Evolutionary conservation across 805 yeast species (phyloP).

Genomic region (Teunomyces lycoperdinae): DNA sequence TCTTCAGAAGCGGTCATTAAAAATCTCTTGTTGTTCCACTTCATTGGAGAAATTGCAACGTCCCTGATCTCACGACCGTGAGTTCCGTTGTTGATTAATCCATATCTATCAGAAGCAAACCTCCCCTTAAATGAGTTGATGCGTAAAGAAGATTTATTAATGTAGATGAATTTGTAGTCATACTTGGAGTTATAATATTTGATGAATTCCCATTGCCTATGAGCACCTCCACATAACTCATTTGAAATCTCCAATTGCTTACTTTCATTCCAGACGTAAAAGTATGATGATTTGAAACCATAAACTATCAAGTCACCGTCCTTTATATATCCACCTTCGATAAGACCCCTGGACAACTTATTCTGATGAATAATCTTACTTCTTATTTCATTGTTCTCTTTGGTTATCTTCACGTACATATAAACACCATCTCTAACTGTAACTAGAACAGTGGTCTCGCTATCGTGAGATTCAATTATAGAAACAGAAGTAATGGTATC

Average conservation of each 20-base stretch:
- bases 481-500: slow-evolving; percentile 64
- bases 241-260: slow-evolving; percentile 65
- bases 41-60: slow-evolving; percentile 49
- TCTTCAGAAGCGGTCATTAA: slow-evolving; percentile 87
- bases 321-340: slow-evolving; percentile 67
- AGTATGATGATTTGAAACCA: slow-evolving; percentile 80
- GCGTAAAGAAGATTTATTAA: slow-evolving; percentile 49
- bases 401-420: slow-evolving; percentile 30
- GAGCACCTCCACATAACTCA: slow-evolving; percentile 88
- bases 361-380: slow-evolving; percentile 48
- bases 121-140: slow-evolving; percentile 26
- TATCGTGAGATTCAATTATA: slow-evolving; percentile 25
- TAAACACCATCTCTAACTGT: slow-evolving; percentile 71
- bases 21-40: slow-evolving; percentile 31
- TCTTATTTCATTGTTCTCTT: slow-evolving; percentile 13
- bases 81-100: slow-evolving; percentile 53
- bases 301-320: slow-evolving; percentile 53
- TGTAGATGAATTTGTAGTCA: slow-evolving; percentile 50
- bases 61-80: slow-evolving; percentile 93
- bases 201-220: slow-evolving; percentile 72
- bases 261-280: slow-evolving; percentile 81
- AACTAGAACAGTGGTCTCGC: slow-evolving; percentile 31
- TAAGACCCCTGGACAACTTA: slow-evolving; percentile 67
- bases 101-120: slow-evolving; percentile 16
- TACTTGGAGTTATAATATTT: slow-evolving; percentile 11